Base-by-base conservation (phyloP, 164 flowering plant species). In the Chimonanthus salicifolius region DNA sequence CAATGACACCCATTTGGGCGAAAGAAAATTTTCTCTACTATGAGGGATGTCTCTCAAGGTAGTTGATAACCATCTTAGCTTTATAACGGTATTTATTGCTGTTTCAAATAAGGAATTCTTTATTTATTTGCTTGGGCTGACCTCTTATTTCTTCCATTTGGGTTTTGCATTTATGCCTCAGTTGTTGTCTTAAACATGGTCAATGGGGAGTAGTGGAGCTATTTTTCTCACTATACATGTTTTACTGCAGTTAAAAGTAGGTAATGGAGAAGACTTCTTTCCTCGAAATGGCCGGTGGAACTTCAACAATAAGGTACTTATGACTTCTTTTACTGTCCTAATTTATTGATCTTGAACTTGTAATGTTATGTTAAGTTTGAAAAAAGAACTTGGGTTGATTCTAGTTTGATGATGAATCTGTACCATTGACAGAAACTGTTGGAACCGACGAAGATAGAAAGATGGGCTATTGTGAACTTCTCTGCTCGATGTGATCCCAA, bases 241-340 rank as follows among this genome's bases (percentile, higher is more conserved):
- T 70, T 33, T 48, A 20, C 46, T 67, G 47, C 86, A 95, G 99
- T 78, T 95, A 78, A 92, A 84, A 77, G 83, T 83, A 8, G 99
- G 98, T 44, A 85, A 87, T 64, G 92, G 90, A 6, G 97, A 89
- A 7, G 92, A 90, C 33, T 81, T 90, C 33, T 49, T 72, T 46
- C 88, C 98, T 6, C 81, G 94, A 6, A 89, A 87, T 78, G 99
- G 99, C 5, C 79, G 94, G 0, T 93, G 98, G 99, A 96, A 94
- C 72, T 89, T 93, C 48, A 90, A 86, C 62, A 84, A 90, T 13
- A 96, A 92, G 97, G 99, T 93, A 47, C 49, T 49, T 11, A n/a
- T 54, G 15, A 7, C 4, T 62, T 18, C 8, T 63, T 0, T 62
- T n/a, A 33, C 65, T 62, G 7, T 43, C 15, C 5, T 69, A 33